Evolutionary conservation across 2,329 filamentous ascomycete species (phyloP).

Genomic region (Fusarium sp.): DNA sequence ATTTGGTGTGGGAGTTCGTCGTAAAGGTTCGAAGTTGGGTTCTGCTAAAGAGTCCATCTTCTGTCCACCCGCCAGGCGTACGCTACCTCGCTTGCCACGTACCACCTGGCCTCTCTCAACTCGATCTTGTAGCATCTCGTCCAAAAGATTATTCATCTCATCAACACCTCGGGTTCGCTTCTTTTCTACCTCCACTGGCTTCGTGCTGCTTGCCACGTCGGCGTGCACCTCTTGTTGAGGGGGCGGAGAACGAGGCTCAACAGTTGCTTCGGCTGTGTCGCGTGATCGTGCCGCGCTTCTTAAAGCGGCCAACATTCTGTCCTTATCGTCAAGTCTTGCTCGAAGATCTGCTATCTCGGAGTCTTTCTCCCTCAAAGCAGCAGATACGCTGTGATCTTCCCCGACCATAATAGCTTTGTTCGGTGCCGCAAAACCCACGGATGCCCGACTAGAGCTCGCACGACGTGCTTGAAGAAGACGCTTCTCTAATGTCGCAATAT

Average conservation of each 20-base stretch:
- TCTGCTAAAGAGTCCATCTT: constrained; percentile 55
- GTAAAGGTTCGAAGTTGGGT: constrained; percentile 55
- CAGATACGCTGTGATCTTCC: constrained; percentile 80
- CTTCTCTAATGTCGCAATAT: constrained; percentile 94
- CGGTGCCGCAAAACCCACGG: constrained; percentile 73
- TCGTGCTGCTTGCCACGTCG: constrained; percentile 26
- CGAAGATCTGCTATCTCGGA: constrained; percentile 92
- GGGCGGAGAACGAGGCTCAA: constrained; percentile 50
- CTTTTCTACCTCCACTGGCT: constrained; percentile 50
- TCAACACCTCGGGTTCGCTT: constrained; percentile 79
- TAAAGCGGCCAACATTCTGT: constrained; percentile 89
- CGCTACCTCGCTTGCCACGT: constrained; percentile 74
- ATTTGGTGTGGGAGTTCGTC: constrained; percentile 52
- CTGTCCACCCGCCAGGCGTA: constrained; percentile 66
- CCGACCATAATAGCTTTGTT: constrained; percentile 76
- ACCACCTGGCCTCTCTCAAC: constrained; percentile 81
- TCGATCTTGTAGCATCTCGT: constrained; percentile 95
- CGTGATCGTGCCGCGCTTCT: constrained; percentile 87
- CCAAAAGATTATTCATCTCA: constrained; percentile 92
- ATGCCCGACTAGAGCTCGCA: constrained; percentile 89
- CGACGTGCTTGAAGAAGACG: constrained; percentile 89
- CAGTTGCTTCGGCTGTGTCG: constrained; percentile 76
- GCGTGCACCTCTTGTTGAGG: constrained; percentile 25
- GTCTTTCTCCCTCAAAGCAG: constrained; percentile 87
- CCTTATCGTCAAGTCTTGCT: constrained; percentile 91